Conservation (phyloP, 805 yeast genomes). For the Candida sanyiensis region DNA sequence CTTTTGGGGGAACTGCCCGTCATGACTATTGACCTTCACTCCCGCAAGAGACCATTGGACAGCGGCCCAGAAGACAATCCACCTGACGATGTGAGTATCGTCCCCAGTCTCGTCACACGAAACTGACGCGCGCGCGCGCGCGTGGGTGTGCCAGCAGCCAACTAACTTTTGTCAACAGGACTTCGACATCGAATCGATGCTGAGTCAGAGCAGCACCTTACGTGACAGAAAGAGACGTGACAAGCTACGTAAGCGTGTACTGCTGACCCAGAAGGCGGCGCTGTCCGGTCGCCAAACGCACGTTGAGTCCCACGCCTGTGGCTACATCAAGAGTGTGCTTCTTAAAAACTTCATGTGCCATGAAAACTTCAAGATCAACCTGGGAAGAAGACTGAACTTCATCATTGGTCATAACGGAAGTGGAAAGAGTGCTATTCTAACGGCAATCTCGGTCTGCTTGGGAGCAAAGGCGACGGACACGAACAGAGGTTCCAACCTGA, state of each 20-base stretch:
- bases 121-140: neutral
- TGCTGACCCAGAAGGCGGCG: constrained; percentile 21
- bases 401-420: constrained; percentile 89
- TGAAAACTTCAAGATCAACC: constrained; percentile 62
- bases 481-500: constrained; percentile 70
- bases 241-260: constrained; percentile 9
- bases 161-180: constrained; percentile 7
- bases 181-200: constrained; percentile 16
- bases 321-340: constrained; percentile 58
- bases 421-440: constrained; percentile 83
- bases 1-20: too few species aligned
- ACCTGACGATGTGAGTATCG: too few species aligned
- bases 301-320: constrained; percentile 34
- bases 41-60: too few species aligned
- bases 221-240: constrained; percentile 8
- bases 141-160: too few species aligned
- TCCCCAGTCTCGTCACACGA: too few species aligned
- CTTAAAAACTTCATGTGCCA: constrained; percentile 88
- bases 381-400: constrained; percentile 79
- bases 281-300: too few species aligned
- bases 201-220: constrained; percentile 15
- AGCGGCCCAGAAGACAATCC: too few species aligned
- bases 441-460: constrained; percentile 80
- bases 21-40: too few species aligned
- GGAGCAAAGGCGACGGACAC: constrained; percentile 89